Evolutionary conservation across 495 filamentous ascomycete genomes (phyloP).

Genomic region (Aspergillus sclerotiicarbonarius): DNA sequence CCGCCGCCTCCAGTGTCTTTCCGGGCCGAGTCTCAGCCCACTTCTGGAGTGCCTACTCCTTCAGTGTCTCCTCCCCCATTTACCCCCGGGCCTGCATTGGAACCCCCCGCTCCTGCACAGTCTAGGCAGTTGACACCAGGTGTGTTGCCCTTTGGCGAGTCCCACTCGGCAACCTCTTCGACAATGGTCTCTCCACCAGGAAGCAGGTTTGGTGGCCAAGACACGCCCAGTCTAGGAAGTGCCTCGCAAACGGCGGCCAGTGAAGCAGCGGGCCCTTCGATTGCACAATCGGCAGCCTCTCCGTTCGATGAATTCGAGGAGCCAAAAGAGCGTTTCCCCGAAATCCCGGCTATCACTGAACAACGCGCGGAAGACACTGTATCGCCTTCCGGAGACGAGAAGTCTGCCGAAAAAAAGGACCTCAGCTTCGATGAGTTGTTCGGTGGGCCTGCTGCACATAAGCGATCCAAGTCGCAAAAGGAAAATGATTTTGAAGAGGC

Average conservation of each 20-base stretch:
- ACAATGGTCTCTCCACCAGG: constrained; percentile 79
- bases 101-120: constrained; percentile 61
- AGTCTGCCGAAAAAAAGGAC: constrained; percentile 29
- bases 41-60: constrained; percentile 54
- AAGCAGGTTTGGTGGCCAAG: constrained; percentile 60
- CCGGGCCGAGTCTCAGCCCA: constrained; percentile 54
- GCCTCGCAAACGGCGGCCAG: constrained; percentile 48
- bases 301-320: constrained; percentile 46
- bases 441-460: constrained; percentile 51
- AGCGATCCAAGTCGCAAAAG: constrained; percentile 59
- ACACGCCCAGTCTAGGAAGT: constrained; percentile 56
- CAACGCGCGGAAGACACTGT: constrained; percentile 17
- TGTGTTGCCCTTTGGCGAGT: constrained; percentile 62
- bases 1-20: constrained; percentile 65
- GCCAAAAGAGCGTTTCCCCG: constrained; percentile 27
- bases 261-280: constrained; percentile 26
- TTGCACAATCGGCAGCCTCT: constrained; percentile 15
- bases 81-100: constrained; percentile 32
- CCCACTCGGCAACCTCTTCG: constrained; percentile 71
- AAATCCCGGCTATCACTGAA: constrained; percentile 23
- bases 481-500: constrained; percentile 51
- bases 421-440: constrained; percentile 53
- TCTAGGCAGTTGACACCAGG: constrained; percentile 71
- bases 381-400: constrained; percentile 22
- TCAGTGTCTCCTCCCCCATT: constrained; percentile 60